phyloP scores from a whole-genome alignment of 1,139 yeast genomes.

The Lizanozyma gosingica region DNA sequence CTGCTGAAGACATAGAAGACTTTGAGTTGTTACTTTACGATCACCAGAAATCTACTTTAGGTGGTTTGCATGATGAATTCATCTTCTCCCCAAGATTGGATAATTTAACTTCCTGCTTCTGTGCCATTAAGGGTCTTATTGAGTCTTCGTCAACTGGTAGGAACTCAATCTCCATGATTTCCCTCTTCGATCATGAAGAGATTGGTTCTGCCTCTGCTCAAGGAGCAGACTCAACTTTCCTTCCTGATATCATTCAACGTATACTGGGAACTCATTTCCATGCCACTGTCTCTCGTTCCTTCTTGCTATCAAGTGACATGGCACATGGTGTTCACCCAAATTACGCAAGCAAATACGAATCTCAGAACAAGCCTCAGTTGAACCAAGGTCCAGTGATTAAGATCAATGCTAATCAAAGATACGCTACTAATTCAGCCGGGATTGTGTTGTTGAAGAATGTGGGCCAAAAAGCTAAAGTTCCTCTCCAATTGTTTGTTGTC shows the following conservation, averaged over 20 bases:
- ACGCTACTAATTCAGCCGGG: constrained; percentile 90
- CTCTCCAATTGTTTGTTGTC: constrained; percentile 78
- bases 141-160: constrained; percentile 45
- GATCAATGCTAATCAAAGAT: constrained; percentile 90
- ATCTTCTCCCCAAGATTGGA: constrained; percentile 91
- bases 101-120: constrained; percentile 78
- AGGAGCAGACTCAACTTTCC: constrained; percentile 90
- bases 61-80: constrained; percentile 87
- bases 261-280: constrained; percentile 35
- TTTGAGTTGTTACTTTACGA: constrained; percentile 87
- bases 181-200: constrained; percentile 92
- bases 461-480: constrained; percentile 59
- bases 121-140: constrained; percentile 65
- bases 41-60: constrained; percentile 71
- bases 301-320: constrained; percentile 87
- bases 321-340: constrained; percentile 98
- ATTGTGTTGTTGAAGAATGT: constrained; percentile 66
- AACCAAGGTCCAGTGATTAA: constrained; percentile 91
- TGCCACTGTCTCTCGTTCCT: constrained; percentile 72
- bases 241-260: constrained; percentile 70
- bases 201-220: constrained; percentile 90
- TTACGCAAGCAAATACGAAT: constrained; percentile 67
- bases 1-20: constrained; percentile 55
- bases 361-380: constrained; percentile 67
- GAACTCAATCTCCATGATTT: constrained; percentile 47